Evolutionary conservation across 306 rosid species (phyloP).

Genomic region (Pterocarpus macrocarpus): DNA sequence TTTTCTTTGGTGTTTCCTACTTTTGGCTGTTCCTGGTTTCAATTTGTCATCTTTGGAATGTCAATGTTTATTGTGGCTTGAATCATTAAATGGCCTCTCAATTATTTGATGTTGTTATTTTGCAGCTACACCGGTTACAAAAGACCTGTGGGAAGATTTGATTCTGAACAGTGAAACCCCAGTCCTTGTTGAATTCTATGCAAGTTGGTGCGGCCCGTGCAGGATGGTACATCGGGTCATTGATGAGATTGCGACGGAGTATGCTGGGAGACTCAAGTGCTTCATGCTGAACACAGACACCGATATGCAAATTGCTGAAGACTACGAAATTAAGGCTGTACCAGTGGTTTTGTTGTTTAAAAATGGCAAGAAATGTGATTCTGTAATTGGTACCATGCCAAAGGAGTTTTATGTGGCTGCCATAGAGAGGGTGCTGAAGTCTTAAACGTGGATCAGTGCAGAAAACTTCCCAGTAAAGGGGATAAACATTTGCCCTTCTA

Average conservation of each 20-base stretch:
- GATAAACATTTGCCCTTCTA: constrained; percentile 38
- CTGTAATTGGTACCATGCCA: constrained; percentile 94
- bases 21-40: constrained; percentile 18
- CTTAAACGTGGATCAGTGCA: constrained; percentile 43
- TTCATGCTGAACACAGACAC: constrained; percentile 78
- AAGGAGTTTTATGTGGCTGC: constrained; percentile 91
- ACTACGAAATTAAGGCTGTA: constrained; percentile 87
- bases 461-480: constrained; percentile 9
- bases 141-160: constrained; percentile 74
- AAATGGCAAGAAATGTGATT: constrained; percentile 81
- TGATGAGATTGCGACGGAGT: constrained; percentile 78
- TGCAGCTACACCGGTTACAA: constrained; percentile 71
- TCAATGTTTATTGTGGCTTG: constrained; percentile 9
- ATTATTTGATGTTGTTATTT: constrained; percentile 43
- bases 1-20: constrained; percentile 1
- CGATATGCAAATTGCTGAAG: constrained; percentile 73
- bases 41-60: constrained; percentile 30
- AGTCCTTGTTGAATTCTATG: constrained; percentile 88
- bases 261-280: constrained; percentile 80
- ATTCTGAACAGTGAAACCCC: constrained; percentile 74
- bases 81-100: constrained; percentile 41
- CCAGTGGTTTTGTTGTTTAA: constrained; percentile 90
- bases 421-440: constrained; percentile 76
- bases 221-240: constrained; percentile 89
- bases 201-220: constrained; percentile 98